Conservation (phyloP, 225 moss, liverwort and hornwort genomes). For the Pseudisothecium myosuroides region DNA sequence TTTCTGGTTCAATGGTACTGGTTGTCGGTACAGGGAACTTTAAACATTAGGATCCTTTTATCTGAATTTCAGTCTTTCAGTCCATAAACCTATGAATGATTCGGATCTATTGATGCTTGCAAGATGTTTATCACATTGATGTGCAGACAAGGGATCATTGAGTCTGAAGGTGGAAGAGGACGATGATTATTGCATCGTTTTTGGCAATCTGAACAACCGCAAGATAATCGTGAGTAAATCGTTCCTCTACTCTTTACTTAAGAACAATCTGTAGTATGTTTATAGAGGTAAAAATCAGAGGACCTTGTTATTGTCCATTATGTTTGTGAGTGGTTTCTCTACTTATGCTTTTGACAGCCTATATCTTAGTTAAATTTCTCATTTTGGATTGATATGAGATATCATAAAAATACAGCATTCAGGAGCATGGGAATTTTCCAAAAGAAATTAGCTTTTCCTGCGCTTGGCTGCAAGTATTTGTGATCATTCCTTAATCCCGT, state of each 20-base stretch:
- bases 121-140: background rate
- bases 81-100: background rate
- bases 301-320: background rate
- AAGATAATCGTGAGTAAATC: constrained; percentile 12
- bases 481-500: background rate
- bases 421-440: background rate
- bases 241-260: background rate
- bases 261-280: background rate
- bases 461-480: background rate
- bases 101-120: background rate
- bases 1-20: background rate
- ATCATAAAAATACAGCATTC: background rate
- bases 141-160: constrained; percentile 39
- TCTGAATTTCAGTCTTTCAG: background rate
- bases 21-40: background rate
- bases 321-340: background rate
- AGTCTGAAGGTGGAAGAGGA: constrained; percentile 29
- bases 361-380: background rate
- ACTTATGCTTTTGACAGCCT: background rate
- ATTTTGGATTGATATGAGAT: background rate
- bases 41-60: background rate
- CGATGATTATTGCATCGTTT: constrained; percentile 34
- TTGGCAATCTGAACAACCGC: constrained; percentile 41
- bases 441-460: background rate
- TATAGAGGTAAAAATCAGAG: background rate